Evolutionary conservation across 2,329 filamentous ascomycete species (phyloP).

Genomic region (Cyanodermella asteris): DNA sequence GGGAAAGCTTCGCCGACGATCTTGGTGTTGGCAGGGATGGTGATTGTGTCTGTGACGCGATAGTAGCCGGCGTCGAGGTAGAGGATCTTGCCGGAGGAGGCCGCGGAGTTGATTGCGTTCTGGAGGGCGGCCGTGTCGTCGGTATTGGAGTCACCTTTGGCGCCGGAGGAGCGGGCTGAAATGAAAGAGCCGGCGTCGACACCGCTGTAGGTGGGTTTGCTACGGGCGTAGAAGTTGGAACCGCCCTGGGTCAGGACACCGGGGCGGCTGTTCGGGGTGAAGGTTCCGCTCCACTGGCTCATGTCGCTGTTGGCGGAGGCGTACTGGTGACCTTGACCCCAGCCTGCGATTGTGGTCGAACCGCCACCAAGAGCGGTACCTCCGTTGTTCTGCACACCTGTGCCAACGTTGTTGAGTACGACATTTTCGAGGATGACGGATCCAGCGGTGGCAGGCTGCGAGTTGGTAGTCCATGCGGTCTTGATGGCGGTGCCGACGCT

Average conservation of each 20-base stretch:
- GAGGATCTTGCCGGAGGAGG: conserved; percentile 25
- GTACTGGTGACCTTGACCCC: conserved; percentile 23
- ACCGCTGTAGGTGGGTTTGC: conserved; percentile 70
- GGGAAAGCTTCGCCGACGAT: conserved; percentile 23
- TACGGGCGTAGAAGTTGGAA: conserved; percentile 29
- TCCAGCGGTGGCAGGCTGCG: conserved; percentile 23
- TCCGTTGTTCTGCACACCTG: conserved; percentile 19
- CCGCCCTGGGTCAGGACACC: conserved; percentile 21
- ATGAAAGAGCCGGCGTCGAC: conserved; percentile 49
- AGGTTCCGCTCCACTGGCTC: conserved; percentile 21
- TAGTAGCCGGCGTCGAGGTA: conserved; percentile 38
- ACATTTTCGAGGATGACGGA: conserved; percentile 35
- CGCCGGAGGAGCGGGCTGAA: conserved; percentile 62
- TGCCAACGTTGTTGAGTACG: conserved; percentile 25
- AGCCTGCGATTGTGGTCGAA: conserved; percentile 17
- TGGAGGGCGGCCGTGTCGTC: conserved; percentile 66
- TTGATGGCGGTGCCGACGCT: conserved; percentile 28
- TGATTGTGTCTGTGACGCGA: conserved; percentile 25
- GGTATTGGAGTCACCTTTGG: conserved; percentile 65
- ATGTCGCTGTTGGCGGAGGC: conserved; percentile 21
- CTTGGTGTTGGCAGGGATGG: conserved; percentile 21
- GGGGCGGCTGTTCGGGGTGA: conserved; percentile 22
- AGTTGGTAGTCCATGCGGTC: conserved; percentile 20
- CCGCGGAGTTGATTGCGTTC: conserved; percentile 29
- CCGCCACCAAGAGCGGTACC: conserved; percentile 17